Base-by-base conservation (phyloP, 1,284 basidiomycete genomes). In the Microbotryum scabiosae region DNA sequence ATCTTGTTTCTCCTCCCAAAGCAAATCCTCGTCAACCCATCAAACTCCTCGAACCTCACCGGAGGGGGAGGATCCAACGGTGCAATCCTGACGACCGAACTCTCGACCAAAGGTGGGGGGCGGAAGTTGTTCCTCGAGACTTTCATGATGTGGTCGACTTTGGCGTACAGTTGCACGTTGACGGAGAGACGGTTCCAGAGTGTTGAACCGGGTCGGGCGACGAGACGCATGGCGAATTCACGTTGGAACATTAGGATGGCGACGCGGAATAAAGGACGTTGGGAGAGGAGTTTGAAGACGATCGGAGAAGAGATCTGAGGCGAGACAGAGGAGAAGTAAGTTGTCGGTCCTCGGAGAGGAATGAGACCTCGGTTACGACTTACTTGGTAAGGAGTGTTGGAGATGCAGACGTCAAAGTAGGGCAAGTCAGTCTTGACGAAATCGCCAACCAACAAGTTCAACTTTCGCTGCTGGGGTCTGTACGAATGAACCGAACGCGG, bases 241-340 rank as follows among this genome's bases (percentile, higher is more conserved):
- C 92, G 87, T 77, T 98, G 94, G 79, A 98, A 98, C 94, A 98
- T 98, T 78, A 98, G 88, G 66, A 98, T 92, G 30, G 91, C 90
- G 65, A 88, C 85, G 41, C 94, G 88, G 75, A 90, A 92, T 54
- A 97, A 81, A 0, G 94, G 94, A 9, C 94, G 87, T 72, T 97
- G 92, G 3, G 94, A 97, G 58, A 98, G 85, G 43, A 98, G 83
- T 69, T 91, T 90, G 82, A 98, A 98, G 55, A 97, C 88, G 58
- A 98, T 85, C 2, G 93, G 91, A 1, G 96, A 98, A 2, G 96
- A 98, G 68, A 99, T 99, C 78, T 81, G 67, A 4, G 21, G n/a
- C 41, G 25, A 26, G 26, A 28, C 4, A 16, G 44, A 53, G 48
- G 44, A 53, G 48, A 45, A 23, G 41, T 2, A n/a, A 25, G 28